phyloP scores from a whole-genome alignment of 2,329 filamentous ascomycete species.

The Penicillium occitanis region DNA sequence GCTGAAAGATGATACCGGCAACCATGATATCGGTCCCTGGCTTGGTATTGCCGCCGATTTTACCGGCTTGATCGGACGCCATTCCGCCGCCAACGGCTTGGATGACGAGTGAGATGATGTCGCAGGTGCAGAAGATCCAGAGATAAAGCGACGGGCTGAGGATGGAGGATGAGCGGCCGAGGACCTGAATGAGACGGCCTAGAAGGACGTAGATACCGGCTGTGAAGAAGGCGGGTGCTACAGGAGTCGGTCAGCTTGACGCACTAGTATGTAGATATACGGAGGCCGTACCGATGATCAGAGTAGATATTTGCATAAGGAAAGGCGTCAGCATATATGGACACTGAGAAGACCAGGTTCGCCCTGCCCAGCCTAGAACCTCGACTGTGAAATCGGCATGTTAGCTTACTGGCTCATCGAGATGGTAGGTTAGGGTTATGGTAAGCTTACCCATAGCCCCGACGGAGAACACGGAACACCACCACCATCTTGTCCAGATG shows the following conservation, averaged over 20 bases:
- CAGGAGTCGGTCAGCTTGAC: background rate
- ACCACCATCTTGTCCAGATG: conserved; percentile 41
- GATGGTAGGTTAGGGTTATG: background rate
- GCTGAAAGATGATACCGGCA: conserved; percentile 60
- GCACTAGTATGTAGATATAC: background rate
- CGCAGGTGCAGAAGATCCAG: conserved; percentile 54
- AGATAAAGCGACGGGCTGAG: conserved; percentile 48
- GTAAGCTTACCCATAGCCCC: conserved; percentile 37
- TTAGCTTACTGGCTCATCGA: background rate
- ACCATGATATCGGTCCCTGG: conserved; percentile 52
- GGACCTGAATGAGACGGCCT: conserved; percentile 47
- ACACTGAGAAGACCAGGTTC: conserved; percentile 51
- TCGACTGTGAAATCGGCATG: conserved; percentile 33
- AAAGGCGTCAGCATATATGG: conserved; percentile 53
- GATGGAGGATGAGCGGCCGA: conserved; percentile 47
- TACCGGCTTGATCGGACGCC: conserved; percentile 46
- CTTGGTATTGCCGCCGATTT: conserved; percentile 48
- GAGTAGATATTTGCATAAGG: conserved; percentile 51
- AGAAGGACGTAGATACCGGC: conserved; percentile 54
- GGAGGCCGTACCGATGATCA: conserved; percentile 37
- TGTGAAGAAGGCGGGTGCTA: conserved; percentile 53
- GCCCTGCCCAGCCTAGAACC: conserved; percentile 51
- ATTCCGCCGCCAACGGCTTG: conserved; percentile 59
- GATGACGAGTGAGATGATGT: conserved; percentile 55
- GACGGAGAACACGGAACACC: conserved; percentile 38